These are phyloP conservation scores for Crassisporium funariophilum DNA, from an alignment of 768 basidiomycete species.

Conservation along the genomic window DNA sequence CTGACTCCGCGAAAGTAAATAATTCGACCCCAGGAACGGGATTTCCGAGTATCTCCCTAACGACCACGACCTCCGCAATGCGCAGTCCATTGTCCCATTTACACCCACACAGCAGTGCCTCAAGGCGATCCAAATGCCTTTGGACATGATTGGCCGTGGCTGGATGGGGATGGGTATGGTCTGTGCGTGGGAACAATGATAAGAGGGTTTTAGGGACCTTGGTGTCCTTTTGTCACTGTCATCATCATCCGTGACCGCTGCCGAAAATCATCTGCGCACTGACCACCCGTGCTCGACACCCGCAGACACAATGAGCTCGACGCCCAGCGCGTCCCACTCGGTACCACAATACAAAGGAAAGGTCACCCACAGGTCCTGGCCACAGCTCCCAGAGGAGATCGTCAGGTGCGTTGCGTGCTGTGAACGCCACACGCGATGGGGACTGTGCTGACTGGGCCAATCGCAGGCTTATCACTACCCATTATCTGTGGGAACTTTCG, in stretches of 20 bases:
- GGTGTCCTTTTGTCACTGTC: slow-evolving; percentile 29
- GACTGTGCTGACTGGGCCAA: slow-evolving; percentile 17
- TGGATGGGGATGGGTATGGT: slow-evolving; percentile 25
- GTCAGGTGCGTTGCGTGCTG: slow-evolving; percentile 25
- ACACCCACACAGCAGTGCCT: slow-evolving; percentile 1
- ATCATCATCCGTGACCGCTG: slow-evolving; percentile 37
- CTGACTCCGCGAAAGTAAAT: too few species aligned
- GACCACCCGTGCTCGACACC: slow-evolving; percentile 40
- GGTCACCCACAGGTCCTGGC: slow-evolving; percentile 30
- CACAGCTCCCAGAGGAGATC: slow-evolving; percentile 32
- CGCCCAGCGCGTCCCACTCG: not conserved
- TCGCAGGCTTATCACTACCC: slow-evolving; percentile 57
- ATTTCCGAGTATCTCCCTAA: not conserved
- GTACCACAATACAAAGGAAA: slow-evolving; percentile 25
- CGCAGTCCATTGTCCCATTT: too few species aligned
- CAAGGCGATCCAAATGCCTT: not conserved
- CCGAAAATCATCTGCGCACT: slow-evolving; percentile 43
- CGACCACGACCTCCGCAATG: slow-evolving; percentile 1
- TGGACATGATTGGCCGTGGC: not conserved
- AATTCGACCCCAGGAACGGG: not conserved
- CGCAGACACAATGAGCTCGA: slow-evolving; percentile 27
- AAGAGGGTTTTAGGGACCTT: slow-evolving; percentile 21
- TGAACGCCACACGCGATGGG: slow-evolving; percentile 36
- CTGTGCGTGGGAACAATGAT: slow-evolving; percentile 45
- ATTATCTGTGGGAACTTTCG: slow-evolving; percentile 54